These are phyloP conservation scores for Claviceps sp. DNA, from an alignment of 2,329 filamentous ascomycete species.

Conservation along the genomic window DNA sequence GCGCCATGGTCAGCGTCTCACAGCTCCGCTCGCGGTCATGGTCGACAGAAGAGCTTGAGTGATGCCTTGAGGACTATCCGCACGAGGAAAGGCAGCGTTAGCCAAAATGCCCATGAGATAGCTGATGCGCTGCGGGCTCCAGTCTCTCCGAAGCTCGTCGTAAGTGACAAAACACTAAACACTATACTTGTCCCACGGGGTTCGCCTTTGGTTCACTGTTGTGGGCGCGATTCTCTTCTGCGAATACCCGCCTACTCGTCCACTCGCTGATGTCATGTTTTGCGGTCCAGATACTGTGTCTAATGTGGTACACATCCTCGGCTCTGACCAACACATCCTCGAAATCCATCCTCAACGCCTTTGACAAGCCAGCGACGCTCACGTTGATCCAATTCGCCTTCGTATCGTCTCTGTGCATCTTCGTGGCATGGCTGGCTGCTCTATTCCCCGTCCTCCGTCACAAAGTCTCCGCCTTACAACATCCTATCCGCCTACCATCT, in stretches of 20 bases:
- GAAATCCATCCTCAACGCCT: conserved; percentile 87
- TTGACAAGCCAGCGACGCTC: conserved; percentile 80
- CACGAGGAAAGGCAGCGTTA: conserved; percentile 69
- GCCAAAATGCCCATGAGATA: conserved; percentile 85
- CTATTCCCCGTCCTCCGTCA: conserved; percentile 58
- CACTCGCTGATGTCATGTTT: conserved; percentile 3
- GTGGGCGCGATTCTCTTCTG: neutral
- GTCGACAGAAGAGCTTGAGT: conserved; percentile 71
- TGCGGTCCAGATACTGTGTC: conserved; percentile 56
- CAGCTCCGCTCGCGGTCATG: conserved; percentile 36
- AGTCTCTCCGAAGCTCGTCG: conserved; percentile 75
- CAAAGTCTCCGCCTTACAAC: conserved; percentile 63
- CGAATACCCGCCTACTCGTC: neutral
- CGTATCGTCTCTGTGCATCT: conserved; percentile 75
- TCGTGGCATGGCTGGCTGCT: conserved; percentile 63
- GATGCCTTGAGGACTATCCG: conserved; percentile 80
- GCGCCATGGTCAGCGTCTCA: conserved; percentile 16
- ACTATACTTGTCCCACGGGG: no score
- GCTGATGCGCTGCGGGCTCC: conserved; percentile 83
- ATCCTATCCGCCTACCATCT: conserved; percentile 71
- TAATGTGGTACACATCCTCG: conserved; percentile 89
- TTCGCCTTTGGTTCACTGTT: no score
- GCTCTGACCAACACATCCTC: conserved; percentile 95
- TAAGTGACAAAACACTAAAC: conserved; percentile 27
- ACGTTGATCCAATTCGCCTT: conserved; percentile 90